A percentile compares a stretch with the other conserved stretches of the same genome.
Conservation (phyloP, 371 early-diverging fungal species). For the Mycotypha africana region DNA sequence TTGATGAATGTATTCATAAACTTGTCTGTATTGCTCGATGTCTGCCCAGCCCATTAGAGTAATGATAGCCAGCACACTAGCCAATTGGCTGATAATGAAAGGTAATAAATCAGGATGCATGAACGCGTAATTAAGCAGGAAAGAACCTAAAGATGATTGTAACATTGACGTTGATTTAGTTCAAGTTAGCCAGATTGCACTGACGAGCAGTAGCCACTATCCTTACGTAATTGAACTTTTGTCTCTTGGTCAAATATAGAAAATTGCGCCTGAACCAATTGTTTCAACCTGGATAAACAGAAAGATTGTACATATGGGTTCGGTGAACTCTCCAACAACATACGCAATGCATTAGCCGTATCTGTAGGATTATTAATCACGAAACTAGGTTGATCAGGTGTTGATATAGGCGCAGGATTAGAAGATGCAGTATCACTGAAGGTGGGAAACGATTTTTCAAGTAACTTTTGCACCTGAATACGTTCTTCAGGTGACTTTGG, state of each 20-base stretch:
- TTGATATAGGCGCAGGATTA: conserved; percentile 22
- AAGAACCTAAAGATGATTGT: conserved; percentile 37
- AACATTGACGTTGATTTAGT: not conserved
- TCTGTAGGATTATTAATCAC: conserved; percentile 64
- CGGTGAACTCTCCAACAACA: conserved; percentile 65
- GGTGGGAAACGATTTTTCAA: conserved; percentile 80
- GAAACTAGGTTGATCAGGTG: conserved; percentile 34
- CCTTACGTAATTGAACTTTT: conserved; percentile 62
- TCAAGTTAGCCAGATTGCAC: too few relatives aligned
- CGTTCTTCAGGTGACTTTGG: conserved; percentile 57
- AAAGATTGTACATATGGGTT: conserved; percentile 73
- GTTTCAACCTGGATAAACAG: conserved; percentile 60
- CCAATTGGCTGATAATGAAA: conserved; percentile 64
- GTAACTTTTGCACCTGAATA: conserved; percentile 62
- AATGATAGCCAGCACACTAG: conserved; percentile 68
- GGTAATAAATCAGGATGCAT: conserved; percentile 59
- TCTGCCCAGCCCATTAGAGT: conserved; percentile 85
- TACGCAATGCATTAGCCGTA: conserved; percentile 62
- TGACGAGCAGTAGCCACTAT: too few relatives aligned
- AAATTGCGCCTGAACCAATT: conserved; percentile 69
- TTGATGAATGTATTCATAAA: conserved; percentile 58
- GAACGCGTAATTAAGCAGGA: conserved; percentile 65
- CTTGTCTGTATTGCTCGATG: conserved; percentile 59
- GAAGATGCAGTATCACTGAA: conserved; percentile 56
- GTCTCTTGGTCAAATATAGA: conserved; percentile 54